These are phyloP conservation scores for Aschersonia sp. DNA, from an alignment of 2,329 filamentous ascomycete species.

Conservation along the genomic window DNA sequence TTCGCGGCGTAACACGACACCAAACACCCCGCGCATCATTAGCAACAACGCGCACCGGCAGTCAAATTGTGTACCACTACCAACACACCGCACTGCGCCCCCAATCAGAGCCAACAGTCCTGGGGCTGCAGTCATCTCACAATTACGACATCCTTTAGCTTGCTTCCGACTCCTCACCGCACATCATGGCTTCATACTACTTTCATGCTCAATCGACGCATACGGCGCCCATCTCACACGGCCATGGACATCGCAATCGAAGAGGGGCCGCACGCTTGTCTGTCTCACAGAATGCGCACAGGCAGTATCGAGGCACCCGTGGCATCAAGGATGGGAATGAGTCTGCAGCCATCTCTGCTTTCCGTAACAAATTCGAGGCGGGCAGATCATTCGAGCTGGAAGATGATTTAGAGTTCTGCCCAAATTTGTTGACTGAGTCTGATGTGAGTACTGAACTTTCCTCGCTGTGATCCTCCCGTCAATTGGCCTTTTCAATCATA, in stretches of 20 bases:
- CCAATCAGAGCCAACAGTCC: conserved; percentile 1
- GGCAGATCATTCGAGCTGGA: conserved; percentile 90
- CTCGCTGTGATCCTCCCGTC: no score
- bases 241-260: conserved; percentile 64
- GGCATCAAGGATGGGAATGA: conserved; percentile 79
- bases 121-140: conserved; percentile 1
- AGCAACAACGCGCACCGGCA: no score
- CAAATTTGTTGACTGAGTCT: conserved; percentile 78
- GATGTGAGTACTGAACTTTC: conserved; percentile 51
- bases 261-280: conserved; percentile 67
- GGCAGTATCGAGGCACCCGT: conserved; percentile 74
- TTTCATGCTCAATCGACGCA: conserved; percentile 46
- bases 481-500: not conserved
- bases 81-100: conserved; percentile 7
- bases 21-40: not conserved
- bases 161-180: not conserved
- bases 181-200: conserved; percentile 48
- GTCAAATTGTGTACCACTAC: not conserved
- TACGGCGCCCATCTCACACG: conserved; percentile 50
- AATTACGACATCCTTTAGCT: not conserved
- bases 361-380: conserved; percentile 80
- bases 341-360: conserved; percentile 58
- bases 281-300: conserved; percentile 68
- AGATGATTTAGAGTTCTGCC: conserved; percentile 93
- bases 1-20: not conserved